Percentiles rank a stretch among this genome's conserved stretches.
These are phyloP conservation scores for Syncephalastrum contaminatum DNA, from an alignment of 371 early-diverging fungal species.

Conservation along the genomic window DNA sequence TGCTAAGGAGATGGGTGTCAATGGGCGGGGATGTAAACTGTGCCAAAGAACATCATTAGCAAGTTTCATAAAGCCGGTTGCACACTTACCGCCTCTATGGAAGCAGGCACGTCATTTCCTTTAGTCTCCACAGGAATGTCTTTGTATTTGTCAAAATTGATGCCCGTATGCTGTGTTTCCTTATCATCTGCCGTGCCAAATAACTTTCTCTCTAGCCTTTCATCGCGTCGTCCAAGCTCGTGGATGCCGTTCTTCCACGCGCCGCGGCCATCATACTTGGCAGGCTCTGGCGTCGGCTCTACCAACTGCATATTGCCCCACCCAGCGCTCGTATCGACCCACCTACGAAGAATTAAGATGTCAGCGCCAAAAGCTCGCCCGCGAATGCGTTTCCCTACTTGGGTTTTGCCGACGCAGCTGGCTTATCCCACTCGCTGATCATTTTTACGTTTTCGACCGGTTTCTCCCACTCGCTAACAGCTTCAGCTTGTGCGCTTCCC, in stretches of 20 bases:
- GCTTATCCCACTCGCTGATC: too few relatives aligned
- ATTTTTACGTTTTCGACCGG: neutral
- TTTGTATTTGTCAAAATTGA: constrained; percentile 97
- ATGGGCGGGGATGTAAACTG: constrained; percentile 67
- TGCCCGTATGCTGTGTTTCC: constrained; percentile 79
- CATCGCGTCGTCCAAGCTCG: constrained; percentile 29
- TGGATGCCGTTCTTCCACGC: constrained; percentile 72
- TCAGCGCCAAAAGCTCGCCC: too few relatives aligned
- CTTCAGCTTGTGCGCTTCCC: neutral
- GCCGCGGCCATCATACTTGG: constrained; percentile 53
- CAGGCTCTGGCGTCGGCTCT: neutral
- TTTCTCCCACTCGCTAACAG: constrained; percentile 15
- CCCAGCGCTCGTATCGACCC: constrained; percentile 3
- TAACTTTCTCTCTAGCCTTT: constrained; percentile 39
- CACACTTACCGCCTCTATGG: constrained; percentile 49
- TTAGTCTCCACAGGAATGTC: constrained; percentile 95
- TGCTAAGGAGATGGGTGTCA: constrained; percentile 76
- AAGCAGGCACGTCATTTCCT: constrained; percentile 77
- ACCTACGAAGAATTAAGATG: neutral
- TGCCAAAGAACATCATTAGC: neutral
- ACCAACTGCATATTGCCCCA: constrained; percentile 16
- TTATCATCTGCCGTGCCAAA: constrained; percentile 65
- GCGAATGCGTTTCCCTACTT: too few relatives aligned
- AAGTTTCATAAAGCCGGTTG: neutral
- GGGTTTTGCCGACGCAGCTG: too few relatives aligned